Conservation (phyloP, 768 basidiomycete genomes). For the Antrodiella citrinella region DNA sequence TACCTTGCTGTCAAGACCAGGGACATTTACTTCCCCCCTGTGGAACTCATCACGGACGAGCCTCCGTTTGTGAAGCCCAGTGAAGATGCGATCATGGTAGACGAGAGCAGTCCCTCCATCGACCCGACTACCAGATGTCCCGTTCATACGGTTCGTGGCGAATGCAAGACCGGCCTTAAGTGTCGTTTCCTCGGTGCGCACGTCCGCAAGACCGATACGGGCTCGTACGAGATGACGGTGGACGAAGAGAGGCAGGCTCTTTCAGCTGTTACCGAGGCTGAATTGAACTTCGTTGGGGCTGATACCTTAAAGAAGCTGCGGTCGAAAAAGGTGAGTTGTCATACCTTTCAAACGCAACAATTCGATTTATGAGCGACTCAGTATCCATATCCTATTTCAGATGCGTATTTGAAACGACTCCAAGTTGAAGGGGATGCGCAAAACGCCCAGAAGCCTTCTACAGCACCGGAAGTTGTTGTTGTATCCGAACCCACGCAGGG, state of each 20-base stretch:
- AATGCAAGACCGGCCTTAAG: slow-evolving; percentile 80
- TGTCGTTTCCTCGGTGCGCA: slow-evolving; percentile 89
- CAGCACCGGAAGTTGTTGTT: background rate
- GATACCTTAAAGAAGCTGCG: slow-evolving; percentile 55
- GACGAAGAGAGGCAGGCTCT: slow-evolving; percentile 55
- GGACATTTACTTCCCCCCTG: slow-evolving; percentile 57
- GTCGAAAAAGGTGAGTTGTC: slow-evolving; percentile 51
- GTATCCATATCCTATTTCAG: slow-evolving; percentile 60
- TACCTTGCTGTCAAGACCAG: slow-evolving; percentile 72
- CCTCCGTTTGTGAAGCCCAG: slow-evolving; percentile 43
- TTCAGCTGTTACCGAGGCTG: slow-evolving; percentile 39
- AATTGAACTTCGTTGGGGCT: slow-evolving; percentile 61
- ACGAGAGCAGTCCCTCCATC: slow-evolving; percentile 30
- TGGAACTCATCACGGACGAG: slow-evolving; percentile 32
- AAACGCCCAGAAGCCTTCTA: slow-evolving; percentile 3
- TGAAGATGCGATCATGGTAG: slow-evolving; percentile 21
- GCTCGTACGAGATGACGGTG: slow-evolving; percentile 33
- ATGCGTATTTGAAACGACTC: slow-evolving; percentile 51
- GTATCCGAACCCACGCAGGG: slow-evolving; percentile 5
- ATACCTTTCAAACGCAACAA: too few relatives aligned
- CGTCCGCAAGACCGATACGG: slow-evolving; percentile 38
- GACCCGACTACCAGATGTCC: slow-evolving; percentile 53
- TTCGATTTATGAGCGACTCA: slow-evolving; percentile 22
- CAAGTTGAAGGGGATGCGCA: slow-evolving; percentile 20
- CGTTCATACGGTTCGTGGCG: slow-evolving; percentile 56